phyloP scores from a whole-genome alignment of 78 protist genomes.

The Dictyostelium brefeldianum region DNA sequence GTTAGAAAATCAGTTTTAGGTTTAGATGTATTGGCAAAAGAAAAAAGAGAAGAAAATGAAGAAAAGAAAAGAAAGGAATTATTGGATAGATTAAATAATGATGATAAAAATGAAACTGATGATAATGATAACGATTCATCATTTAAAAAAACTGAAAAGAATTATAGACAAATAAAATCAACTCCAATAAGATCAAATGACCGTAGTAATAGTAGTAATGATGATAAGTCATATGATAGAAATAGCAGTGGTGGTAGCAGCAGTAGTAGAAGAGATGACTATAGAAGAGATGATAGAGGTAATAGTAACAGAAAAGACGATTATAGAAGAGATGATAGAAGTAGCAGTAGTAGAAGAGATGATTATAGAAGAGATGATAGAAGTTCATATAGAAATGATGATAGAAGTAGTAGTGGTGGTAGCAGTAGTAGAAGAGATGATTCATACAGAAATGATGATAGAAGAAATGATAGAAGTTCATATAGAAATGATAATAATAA shows the following conservation, averaged over 20 bases:
- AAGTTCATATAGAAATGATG: background rate
- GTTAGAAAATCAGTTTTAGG: conserved; percentile 65
- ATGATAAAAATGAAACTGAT: background rate
- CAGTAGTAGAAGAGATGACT: conserved; percentile 2
- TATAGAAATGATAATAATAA: conserved; percentile 1
- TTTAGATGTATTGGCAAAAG: conserved; percentile 71
- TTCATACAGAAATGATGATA: background rate
- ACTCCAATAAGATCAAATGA: conserved; percentile 66
- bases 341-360: conserved; percentile 20
- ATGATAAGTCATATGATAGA: background rate
- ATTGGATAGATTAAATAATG: background rate
- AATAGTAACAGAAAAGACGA: background rate
- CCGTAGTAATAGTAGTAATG: conserved; percentile 15
- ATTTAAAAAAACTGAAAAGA: conserved; percentile 15
- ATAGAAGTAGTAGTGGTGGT: background rate
- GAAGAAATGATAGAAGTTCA: conserved; percentile 2
- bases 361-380: conserved; percentile 21
- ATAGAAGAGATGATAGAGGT: conserved; percentile 21
- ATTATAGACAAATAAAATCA: conserved; percentile 45
- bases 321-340: background rate
- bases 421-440: background rate
- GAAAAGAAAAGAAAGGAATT: conserved; percentile 29
- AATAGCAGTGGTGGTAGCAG: background rate
- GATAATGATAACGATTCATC: background rate
- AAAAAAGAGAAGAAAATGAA: conserved; percentile 68